phyloP scores from a whole-genome alignment of 352 stramenopile species.

The Phytophthora uliginosa region DNA sequence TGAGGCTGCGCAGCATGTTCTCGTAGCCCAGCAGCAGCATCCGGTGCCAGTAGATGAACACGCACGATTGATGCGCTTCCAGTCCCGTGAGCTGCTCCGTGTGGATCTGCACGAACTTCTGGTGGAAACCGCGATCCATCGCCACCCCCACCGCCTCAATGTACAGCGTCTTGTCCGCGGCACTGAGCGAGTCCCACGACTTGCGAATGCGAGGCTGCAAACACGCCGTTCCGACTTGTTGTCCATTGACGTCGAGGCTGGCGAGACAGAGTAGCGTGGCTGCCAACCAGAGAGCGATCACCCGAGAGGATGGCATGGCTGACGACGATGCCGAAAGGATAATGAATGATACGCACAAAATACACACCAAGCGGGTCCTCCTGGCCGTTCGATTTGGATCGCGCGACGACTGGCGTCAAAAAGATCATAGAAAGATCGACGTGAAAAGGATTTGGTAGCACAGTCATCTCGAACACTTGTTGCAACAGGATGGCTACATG shows the following conservation, averaged over 20 bases:
- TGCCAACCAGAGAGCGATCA: conserved; percentile 14
- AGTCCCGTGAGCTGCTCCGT: conserved; percentile 47
- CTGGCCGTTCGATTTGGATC: background rate
- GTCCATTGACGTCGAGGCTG: background rate
- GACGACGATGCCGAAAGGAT: background rate
- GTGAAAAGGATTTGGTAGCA: background rate
- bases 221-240: conserved; percentile 38
- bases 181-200: conserved; percentile 49
- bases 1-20: conserved; percentile 74
- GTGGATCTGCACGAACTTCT: conserved; percentile 75
- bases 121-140: conserved; percentile 51
- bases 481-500: too few species aligned
- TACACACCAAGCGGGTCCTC: background rate
- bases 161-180: conserved; percentile 50
- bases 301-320: background rate
- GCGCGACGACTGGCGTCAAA: background rate
- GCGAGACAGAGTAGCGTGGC: conserved; percentile 1
- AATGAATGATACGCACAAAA: background rate
- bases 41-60: conserved; percentile 84
- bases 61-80: conserved; percentile 62
- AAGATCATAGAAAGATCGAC: conserved; percentile 4
- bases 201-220: conserved; percentile 48
- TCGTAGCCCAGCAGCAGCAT: conserved; percentile 68
- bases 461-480: background rate
- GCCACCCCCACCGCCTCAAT: conserved; percentile 40